Evolutionary conservation across 495 filamentous ascomycete genomes (phyloP).

Genomic region (Alectoria sarmentosa): DNA sequence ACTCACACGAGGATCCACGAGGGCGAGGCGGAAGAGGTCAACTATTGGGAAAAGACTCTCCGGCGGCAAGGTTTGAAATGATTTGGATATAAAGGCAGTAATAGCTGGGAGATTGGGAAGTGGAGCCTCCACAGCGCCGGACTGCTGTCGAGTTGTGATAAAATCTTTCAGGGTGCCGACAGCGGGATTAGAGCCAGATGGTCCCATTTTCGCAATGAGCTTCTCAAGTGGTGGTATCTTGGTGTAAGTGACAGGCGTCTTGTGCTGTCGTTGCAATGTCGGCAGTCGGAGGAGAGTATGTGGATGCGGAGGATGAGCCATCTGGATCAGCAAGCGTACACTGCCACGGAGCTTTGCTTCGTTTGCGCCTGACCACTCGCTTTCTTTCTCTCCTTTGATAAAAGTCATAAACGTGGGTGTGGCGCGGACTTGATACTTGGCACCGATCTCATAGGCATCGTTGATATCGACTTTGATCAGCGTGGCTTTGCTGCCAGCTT

Average conservation of each 20-base stretch:
- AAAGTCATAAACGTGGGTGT: constrained; percentile 93
- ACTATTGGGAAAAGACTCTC: constrained; percentile 68
- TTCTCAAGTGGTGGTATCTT: constrained; percentile 83
- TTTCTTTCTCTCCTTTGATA: constrained; percentile 63
- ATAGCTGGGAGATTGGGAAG: constrained; percentile 54
- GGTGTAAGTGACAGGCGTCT: constrained; percentile 62
- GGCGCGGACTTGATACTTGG: constrained; percentile 59
- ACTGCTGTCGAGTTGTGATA: constrained; percentile 46
- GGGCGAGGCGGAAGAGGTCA: constrained; percentile 70
- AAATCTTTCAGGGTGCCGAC: constrained; percentile 57
- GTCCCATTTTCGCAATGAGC: constrained; percentile 66
- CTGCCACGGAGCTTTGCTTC: constrained; percentile 60
- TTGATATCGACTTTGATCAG: constrained; percentile 83
- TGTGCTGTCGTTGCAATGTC: constrained; percentile 53
- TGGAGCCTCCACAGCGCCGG: constrained; percentile 51
- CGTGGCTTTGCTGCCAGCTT: constrained; percentile 58
- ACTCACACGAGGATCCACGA: constrained; percentile 77
- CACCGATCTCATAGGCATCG: constrained; percentile 55
- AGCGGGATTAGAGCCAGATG: constrained; percentile 41
- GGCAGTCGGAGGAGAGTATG: constrained; percentile 65
- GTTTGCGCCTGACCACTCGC: constrained; percentile 76
- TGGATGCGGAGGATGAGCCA: constrained; percentile 71
- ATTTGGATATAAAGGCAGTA: constrained; percentile 43
- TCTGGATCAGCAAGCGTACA: constrained; percentile 63
- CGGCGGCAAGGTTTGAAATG: constrained; percentile 43